Evolutionary conservation across 495 filamentous ascomycete genomes (phyloP).

Genomic region (Xylaria sp.): DNA sequence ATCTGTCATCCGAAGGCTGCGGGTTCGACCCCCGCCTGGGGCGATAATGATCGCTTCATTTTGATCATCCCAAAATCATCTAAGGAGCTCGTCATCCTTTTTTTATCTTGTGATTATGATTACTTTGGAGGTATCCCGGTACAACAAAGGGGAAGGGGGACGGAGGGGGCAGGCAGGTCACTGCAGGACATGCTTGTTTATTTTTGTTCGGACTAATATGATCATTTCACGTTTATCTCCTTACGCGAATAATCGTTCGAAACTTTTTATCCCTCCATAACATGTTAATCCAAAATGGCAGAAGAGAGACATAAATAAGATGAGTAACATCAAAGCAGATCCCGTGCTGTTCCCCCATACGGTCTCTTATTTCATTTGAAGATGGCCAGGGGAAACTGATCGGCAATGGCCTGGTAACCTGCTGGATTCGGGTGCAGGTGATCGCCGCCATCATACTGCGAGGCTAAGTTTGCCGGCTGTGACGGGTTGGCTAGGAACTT

Average conservation of each 20-base stretch:
- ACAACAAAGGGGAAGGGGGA: background rate
- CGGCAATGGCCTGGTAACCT: slow-evolving; percentile 68
- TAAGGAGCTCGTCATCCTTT: too few species aligned
- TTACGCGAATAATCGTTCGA: background rate
- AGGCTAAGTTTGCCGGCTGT: slow-evolving; percentile 51
- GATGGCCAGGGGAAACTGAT: slow-evolving; percentile 64
- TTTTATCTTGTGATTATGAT: background rate
- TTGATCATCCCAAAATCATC: background rate
- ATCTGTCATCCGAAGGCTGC: slow-evolving; percentile 41
- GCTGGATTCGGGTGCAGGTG: slow-evolving; percentile 73
- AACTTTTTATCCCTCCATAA: background rate
- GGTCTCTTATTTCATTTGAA: slow-evolving; percentile 43
- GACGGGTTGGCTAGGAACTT: slow-evolving; percentile 59
- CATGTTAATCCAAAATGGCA: background rate
- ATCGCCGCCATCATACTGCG: slow-evolving; percentile 69
- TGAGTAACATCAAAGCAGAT: background rate
- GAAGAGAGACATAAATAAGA: background rate
- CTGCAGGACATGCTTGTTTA: background rate
- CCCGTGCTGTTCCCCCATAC: background rate
- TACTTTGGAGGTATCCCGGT: background rate
- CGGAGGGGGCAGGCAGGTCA: too few species aligned
- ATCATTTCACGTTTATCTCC: background rate
- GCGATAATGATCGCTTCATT: slow-evolving; percentile 7
- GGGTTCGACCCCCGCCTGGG: slow-evolving; percentile 47
- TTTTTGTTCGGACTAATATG: background rate